A percentile compares a stretch with the other conserved stretches of the same genome.
phyloP scores from a whole-genome alignment of 2,329 filamentous ascomycete species.

The Ophiostoma novo-ulmi region DNA sequence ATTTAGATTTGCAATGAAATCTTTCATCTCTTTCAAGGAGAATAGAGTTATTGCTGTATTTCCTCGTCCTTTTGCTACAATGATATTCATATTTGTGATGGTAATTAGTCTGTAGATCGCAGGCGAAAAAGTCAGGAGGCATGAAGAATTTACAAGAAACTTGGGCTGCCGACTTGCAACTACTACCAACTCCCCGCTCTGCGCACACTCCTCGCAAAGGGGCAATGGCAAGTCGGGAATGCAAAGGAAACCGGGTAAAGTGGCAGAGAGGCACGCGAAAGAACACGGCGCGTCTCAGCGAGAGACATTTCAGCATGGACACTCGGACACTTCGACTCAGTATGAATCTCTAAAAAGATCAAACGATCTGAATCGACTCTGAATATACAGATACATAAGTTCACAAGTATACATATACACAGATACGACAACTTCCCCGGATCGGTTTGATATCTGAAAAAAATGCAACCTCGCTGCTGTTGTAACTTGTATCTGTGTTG shows the following conservation, averaged over 20 bases:
- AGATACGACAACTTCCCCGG: not conserved
- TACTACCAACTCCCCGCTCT: too few relatives aligned
- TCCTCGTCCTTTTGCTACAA: too few relatives aligned
- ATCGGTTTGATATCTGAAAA: not conserved
- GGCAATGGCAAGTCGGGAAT: not conserved
- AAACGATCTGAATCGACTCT: not conserved
- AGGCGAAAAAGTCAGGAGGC: not conserved
- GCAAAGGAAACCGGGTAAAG: constrained; percentile 3
- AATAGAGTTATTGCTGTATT: too few relatives aligned
- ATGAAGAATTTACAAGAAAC: not conserved
- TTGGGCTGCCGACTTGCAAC: too few relatives aligned
- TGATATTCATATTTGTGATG: too few relatives aligned
- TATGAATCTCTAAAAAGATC: not conserved
- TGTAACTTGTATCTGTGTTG: not conserved
- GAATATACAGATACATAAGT: not conserved
- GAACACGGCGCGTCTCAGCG: constrained; percentile 11
- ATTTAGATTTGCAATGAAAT: not conserved
- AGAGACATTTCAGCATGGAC: not conserved
- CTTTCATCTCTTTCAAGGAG: too few relatives aligned
- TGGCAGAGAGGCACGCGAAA: constrained; percentile 5
- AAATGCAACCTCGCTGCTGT: not conserved
- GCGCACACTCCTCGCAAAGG: not conserved
- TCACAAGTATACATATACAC: not conserved
- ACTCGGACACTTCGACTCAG: not conserved
- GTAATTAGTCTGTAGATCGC: not conserved